These are phyloP conservation scores for Phytopythium chamaehyphon DNA, from an alignment of 352 stramenopile species.

Conservation along the genomic window DNA sequence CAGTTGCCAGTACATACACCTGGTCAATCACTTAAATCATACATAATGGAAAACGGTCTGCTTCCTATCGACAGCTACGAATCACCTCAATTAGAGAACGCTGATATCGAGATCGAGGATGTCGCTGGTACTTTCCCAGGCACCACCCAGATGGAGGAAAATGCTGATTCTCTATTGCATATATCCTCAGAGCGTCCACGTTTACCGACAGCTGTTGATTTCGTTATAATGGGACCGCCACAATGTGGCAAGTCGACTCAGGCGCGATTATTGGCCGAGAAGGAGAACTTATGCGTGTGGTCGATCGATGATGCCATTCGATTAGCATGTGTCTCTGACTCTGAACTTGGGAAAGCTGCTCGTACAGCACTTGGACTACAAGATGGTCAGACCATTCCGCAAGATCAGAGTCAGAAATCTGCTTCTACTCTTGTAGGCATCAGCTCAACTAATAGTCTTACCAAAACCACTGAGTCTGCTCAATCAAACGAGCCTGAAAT, in stretches of 20 bases:
- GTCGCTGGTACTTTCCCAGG: neutral
- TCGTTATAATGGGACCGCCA: constrained; percentile 78
- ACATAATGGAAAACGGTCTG: constrained; percentile 46
- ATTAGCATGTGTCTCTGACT: constrained; percentile 22
- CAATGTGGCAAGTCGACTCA: constrained; percentile 79
- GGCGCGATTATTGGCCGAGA: constrained; percentile 64
- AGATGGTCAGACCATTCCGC: constrained; percentile 1
- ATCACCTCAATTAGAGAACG: neutral
- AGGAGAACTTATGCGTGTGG: constrained; percentile 62
- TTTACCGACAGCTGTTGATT: constrained; percentile 44
- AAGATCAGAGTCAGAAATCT: neutral
- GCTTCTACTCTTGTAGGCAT: neutral
- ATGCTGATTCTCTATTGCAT: too few species aligned
- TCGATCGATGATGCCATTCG: constrained; percentile 73
- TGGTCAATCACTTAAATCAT: constrained; percentile 56
- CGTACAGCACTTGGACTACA: constrained; percentile 33
- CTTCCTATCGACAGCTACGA: constrained; percentile 9
- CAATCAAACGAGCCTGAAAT: constrained; percentile 15
- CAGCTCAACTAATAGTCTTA: neutral
- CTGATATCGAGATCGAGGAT: neutral
- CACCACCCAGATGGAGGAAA: neutral
- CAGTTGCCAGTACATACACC: constrained; percentile 67
- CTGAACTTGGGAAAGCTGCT: constrained; percentile 32
- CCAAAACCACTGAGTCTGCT: constrained; percentile 13
- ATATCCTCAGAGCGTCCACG: neutral